Evolutionary conservation across 202 grass and related monocot genomes (phyloP).

Genomic region (Elaeis oleifera): DNA sequence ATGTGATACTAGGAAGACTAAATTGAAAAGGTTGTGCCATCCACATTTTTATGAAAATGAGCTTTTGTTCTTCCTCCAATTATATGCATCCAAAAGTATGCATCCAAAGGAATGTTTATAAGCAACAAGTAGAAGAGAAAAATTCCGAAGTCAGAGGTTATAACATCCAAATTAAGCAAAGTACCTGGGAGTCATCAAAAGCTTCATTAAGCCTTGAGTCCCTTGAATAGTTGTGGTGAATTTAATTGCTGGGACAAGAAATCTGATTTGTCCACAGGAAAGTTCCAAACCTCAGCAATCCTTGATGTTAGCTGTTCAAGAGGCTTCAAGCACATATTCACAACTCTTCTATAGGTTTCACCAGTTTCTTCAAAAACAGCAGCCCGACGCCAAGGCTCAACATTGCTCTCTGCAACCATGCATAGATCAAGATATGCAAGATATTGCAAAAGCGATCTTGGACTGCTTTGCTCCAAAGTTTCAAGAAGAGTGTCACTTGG

Average conservation of each 20-base stretch:
- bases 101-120: constrained; percentile 5
- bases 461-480: constrained; percentile 60
- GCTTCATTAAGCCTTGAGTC: constrained; percentile 45
- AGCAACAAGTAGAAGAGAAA: constrained; percentile 1
- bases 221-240: constrained; percentile 6
- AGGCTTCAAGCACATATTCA: constrained; percentile 69
- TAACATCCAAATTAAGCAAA: neutral
- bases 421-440: constrained; percentile 93
- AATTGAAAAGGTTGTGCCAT: no score
- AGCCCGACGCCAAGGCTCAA: constrained; percentile 68
- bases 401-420: constrained; percentile 68
- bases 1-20: no score
- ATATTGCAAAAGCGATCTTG: constrained; percentile 66
- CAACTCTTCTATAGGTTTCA: constrained; percentile 80
- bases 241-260: constrained; percentile 56
- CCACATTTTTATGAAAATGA: neutral
- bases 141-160: constrained; percentile 1
- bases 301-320: constrained; percentile 67
- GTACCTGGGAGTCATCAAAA: constrained; percentile 89
- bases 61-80: neutral
- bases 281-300: constrained; percentile 57
- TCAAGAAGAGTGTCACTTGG: constrained; percentile 77
- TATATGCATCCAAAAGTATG: neutral
- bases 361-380: constrained; percentile 89
- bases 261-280: constrained; percentile 45